Percentiles rank a stretch among this genome's conserved stretches.
phyloP scores from a whole-genome alignment of 208 protist genomes.

The Trypanosoma congolense region DNA sequence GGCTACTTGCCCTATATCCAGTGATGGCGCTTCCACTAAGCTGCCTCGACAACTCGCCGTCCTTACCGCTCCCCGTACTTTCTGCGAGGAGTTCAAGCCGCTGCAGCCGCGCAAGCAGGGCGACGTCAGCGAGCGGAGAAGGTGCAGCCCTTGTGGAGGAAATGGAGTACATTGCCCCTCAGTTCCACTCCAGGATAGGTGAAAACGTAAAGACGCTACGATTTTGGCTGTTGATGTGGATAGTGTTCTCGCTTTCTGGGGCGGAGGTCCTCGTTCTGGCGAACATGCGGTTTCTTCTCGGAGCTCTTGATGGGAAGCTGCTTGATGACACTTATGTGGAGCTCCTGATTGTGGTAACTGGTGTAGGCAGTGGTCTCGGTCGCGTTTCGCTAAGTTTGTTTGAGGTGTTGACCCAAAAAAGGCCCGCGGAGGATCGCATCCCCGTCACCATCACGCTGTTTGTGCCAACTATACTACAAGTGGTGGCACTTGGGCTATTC shows the following conservation, averaged over 20 bases:
- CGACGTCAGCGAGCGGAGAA: slow-evolving; percentile 1
- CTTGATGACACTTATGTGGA: slow-evolving; percentile 35
- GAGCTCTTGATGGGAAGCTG: slow-evolving; percentile 11
- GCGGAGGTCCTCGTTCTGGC: slow-evolving; percentile 10
- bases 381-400: slow-evolving; percentile 24
- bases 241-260: slow-evolving; percentile 10
- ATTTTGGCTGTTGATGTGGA: slow-evolving; percentile 15
- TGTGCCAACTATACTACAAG: slow-evolving; percentile 9
- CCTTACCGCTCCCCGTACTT: not conserved
- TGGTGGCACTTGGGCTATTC: slow-evolving; percentile 14
- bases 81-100: not conserved
- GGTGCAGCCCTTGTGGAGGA: slow-evolving; percentile 5
- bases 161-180: slow-evolving; percentile 11
- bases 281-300: slow-evolving; percentile 20
- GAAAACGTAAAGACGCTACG: slow-evolving; percentile 8
- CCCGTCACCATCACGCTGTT: slow-evolving; percentile 24
- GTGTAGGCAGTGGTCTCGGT: slow-evolving; percentile 27
- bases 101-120: slow-evolving; percentile 1
- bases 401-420: slow-evolving; percentile 21
- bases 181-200: slow-evolving; percentile 5
- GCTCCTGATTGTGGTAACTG: slow-evolving; percentile 21
- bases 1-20: slow-evolving; percentile 25
- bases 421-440: slow-evolving; percentile 16
- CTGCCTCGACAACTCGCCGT: slow-evolving; percentile 28
- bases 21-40: slow-evolving; percentile 51